A percentile compares a stretch with the other conserved stretches of the same genome.
Evolutionary conservation across 148 eudicot genomes (phyloP).

Genomic region (Cornus kousa): DNA sequence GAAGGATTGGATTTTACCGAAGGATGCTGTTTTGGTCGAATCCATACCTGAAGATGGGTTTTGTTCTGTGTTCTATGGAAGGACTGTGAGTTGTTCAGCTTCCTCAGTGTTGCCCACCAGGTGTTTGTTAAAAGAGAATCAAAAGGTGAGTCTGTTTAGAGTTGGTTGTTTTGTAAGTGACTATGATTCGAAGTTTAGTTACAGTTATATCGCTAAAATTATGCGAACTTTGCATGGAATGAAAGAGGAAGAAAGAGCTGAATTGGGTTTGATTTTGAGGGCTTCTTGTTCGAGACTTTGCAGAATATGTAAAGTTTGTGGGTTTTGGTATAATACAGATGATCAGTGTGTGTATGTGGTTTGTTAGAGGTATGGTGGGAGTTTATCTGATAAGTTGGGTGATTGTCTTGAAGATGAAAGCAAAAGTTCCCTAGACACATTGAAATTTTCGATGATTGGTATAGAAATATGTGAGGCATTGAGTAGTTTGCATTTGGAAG

Average conservation of each 20-base stretch:
- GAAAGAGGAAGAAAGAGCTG: constrained; percentile 47
- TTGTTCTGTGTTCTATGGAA: constrained; percentile 20
- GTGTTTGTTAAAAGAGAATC: constrained; percentile 40
- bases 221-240: constrained; percentile 48
- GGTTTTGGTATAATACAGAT: constrained; percentile 64
- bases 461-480: constrained; percentile 65
- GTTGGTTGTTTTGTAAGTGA: constrained; percentile 32
- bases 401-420: constrained; percentile 20
- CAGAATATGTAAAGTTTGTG: constrained; percentile 49
- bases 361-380: constrained; percentile 34
- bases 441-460: constrained; percentile 35
- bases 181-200: constrained; percentile 31
- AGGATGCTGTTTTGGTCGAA: constrained; percentile 34
- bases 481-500: constrained; percentile 42
- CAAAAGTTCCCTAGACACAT: constrained; percentile 3
- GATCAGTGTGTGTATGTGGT: constrained; percentile 52
- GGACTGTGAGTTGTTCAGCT: constrained; percentile 15
- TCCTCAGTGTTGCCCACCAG: constrained; percentile 10
- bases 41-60: constrained; percentile 4
- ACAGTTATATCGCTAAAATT: constrained; percentile 49
- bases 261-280: constrained; percentile 36
- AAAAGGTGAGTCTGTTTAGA: constrained; percentile 46
- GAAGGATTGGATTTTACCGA: constrained; percentile 64
- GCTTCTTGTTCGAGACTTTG: constrained; percentile 24
- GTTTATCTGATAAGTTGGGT: constrained; percentile 16